A percentile compares a stretch with the other conserved stretches of the same genome.
Evolutionary conservation across 495 filamentous ascomycete genomes (phyloP).

Genomic region (Friedmanniomyces simplex): DNA sequence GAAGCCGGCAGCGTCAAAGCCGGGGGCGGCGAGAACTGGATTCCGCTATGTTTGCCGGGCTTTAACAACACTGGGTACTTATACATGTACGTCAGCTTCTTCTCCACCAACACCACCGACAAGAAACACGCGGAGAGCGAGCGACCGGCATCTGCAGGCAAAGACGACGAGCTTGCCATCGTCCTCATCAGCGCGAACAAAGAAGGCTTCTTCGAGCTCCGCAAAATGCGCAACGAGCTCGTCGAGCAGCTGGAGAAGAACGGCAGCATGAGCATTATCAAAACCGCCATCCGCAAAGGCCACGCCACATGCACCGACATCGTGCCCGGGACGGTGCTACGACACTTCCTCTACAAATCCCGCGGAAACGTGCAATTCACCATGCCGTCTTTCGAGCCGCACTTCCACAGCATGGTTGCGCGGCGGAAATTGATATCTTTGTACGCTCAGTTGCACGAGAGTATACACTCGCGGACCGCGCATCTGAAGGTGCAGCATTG

Average conservation of each 20-base stretch:
- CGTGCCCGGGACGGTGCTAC: constrained; percentile 64
- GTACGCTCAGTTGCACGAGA: constrained; percentile 74
- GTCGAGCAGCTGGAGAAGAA: constrained; percentile 67
- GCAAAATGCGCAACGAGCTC: constrained; percentile 71
- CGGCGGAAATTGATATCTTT: constrained; percentile 68
- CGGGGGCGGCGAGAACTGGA: constrained; percentile 93
- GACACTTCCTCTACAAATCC: constrained; percentile 93
- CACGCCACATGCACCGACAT: constrained; percentile 63
- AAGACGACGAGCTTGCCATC: constrained; percentile 73
- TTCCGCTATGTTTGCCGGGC: constrained; percentile 87
- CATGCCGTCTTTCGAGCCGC: constrained; percentile 71
- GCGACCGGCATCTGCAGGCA: constrained; percentile 28
- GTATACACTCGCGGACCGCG: constrained; percentile 69
- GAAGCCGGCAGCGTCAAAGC: constrained; percentile 80
- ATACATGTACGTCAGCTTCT: constrained; percentile 97
- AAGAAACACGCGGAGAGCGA: constrained; percentile 15
- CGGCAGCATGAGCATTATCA: constrained; percentile 64
- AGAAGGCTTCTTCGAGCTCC: constrained; percentile 83
- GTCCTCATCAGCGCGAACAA: constrained; percentile 87
- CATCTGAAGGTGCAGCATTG: constrained; percentile 79
- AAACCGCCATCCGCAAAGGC: constrained; percentile 56
- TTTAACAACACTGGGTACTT: constrained; percentile 98
- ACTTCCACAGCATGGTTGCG: constrained; percentile 54
- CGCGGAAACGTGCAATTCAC: constrained; percentile 87
- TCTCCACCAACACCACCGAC: constrained; percentile 43